Base-by-base conservation (phyloP, 2,329 filamentous ascomycete genomes). In the Bretziella fagacearum region DNA sequence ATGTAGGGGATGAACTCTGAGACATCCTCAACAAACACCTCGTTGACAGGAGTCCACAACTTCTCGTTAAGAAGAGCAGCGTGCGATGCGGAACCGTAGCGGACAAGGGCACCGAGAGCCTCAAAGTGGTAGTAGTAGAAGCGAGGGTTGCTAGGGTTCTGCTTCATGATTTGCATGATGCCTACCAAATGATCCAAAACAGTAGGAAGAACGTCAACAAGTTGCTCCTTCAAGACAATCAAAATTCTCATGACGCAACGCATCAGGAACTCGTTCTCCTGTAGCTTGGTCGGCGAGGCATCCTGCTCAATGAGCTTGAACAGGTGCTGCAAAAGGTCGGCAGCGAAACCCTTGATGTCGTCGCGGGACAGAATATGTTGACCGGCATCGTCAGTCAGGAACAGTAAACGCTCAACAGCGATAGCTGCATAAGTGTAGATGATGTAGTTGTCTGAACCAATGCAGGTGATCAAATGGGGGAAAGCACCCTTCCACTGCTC, bases 41-140 rank as follows among this genome's bases (percentile, higher is more conserved):
- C 70, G 49, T 84, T 79, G 59, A 96, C 91, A 1, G 87, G 83
- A 46, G 77, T 70, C 68, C 91, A 95, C 2, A 98, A 70, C 49
- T 78, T 77, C 51, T 79, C 71, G 58, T 95, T 85, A 44, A 96
- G 73, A 55, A 81, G 77, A 23, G 76, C 71, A 7, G 83, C 76
- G 53, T 84, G 75, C 2, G 71, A 69, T 2, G 63, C 52, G 65
- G 80, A 58, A 70, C 84, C 64, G 71, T 79, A 69, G 72, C 63
- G 61, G 18, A 96, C 83, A 41, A 98, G 70, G 13, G 91, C 89
- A 27, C 91, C 91, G 39, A 98, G 67, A 2, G 85, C 84, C 65
- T 98, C 91, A 53, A 98, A 98, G 60, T 94, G 85, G 62, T 89
- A 98, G 67, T 98, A 98, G 65, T 95, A 95, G 66, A 98, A 98